Conservation (phyloP, 2,329 filamentous ascomycete genomes). For the Fusarium sp. region DNA sequence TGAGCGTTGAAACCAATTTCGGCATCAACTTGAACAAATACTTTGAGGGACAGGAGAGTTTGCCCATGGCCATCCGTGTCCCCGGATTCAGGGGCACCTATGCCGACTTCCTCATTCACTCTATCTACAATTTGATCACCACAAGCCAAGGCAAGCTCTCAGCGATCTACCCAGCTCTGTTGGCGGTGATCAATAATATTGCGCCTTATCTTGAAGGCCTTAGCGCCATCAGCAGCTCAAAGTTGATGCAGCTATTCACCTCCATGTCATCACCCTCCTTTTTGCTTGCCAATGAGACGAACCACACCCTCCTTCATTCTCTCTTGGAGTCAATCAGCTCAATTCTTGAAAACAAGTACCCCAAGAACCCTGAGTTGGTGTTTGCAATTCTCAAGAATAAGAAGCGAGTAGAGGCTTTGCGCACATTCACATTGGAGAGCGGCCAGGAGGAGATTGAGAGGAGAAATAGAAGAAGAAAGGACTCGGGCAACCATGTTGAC, state of each 20-base stretch:
- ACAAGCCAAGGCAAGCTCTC: conserved; percentile 90
- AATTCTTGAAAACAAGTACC: conserved; percentile 89
- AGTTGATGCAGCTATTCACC: conserved; percentile 86
- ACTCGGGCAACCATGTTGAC: conserved; percentile 65
- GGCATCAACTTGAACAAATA: conserved; percentile 89
- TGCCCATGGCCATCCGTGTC: conserved; percentile 85
- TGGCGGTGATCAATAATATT: conserved; percentile 95
- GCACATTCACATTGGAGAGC: conserved; percentile 90
- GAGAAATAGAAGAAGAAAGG: conserved; percentile 77
- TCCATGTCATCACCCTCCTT: conserved; percentile 96
- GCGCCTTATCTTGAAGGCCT: conserved; percentile 85
- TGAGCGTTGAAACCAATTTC: conserved; percentile 93
- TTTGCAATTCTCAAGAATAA: conserved; percentile 83
- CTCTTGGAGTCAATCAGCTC: conserved; percentile 90
- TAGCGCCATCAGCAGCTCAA: conserved; percentile 79
- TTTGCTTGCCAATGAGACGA: conserved; percentile 90
- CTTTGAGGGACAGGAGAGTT: conserved; percentile 89
- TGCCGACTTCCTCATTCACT: conserved; percentile 94
- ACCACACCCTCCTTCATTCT: conserved; percentile 83
- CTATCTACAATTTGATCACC: conserved; percentile 91
- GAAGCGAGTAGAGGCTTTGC: conserved; percentile 85
- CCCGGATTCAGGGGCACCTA: conserved; percentile 89
- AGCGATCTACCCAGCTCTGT: conserved; percentile 89
- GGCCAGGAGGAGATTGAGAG: conserved; percentile 92
- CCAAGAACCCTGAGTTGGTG: conserved; percentile 83